Conservation (phyloP, 2,329 filamentous ascomycete species). For the Aspergillus texensis region DNA sequence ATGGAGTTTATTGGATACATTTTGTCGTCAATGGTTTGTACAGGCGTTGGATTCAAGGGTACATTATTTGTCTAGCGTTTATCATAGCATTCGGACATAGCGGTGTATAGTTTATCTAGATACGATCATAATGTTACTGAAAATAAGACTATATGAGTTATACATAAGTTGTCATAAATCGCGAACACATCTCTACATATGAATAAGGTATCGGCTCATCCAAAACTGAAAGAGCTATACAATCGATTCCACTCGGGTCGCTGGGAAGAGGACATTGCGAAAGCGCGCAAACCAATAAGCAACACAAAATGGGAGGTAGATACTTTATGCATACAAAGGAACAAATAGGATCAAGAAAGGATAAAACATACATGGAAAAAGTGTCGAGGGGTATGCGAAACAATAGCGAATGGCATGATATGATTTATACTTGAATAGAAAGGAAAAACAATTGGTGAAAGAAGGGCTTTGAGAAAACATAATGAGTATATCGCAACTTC, state of each 20-base stretch:
- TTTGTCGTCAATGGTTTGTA: constrained; percentile 2
- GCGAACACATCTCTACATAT: constrained; percentile 7
- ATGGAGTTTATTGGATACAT: constrained; percentile 7
- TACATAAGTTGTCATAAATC: constrained; percentile 2
- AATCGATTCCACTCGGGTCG: constrained; percentile 13
- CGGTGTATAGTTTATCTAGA: constrained; percentile 7
- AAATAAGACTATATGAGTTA: neutral
- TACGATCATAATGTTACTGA: constrained; percentile 10
- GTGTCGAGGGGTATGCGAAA: constrained; percentile 20
- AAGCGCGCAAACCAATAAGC: neutral
- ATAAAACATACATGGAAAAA: constrained; percentile 28
- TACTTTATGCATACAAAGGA: constrained; percentile 9
- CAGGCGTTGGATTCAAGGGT: neutral
- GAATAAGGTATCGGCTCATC: neutral
- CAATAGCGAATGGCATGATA: constrained; percentile 7
- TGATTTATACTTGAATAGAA: constrained; percentile 16
- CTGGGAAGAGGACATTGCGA: constrained; percentile 4
- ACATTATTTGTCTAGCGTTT: constrained; percentile 6
- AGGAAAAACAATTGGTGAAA: constrained; percentile 1
- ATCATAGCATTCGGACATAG: constrained; percentile 7
- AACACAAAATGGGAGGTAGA: neutral
- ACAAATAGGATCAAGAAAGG: constrained; percentile 6
- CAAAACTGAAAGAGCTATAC: constrained; percentile 12
- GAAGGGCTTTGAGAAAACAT: neutral
- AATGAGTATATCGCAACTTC: constrained; percentile 2